Percentiles rank a stretch among this genome's conserved stretches.
phyloP scores from a whole-genome alignment of 2,329 filamentous ascomycete genomes.

The Ceratocystis cacaofunesta region DNA sequence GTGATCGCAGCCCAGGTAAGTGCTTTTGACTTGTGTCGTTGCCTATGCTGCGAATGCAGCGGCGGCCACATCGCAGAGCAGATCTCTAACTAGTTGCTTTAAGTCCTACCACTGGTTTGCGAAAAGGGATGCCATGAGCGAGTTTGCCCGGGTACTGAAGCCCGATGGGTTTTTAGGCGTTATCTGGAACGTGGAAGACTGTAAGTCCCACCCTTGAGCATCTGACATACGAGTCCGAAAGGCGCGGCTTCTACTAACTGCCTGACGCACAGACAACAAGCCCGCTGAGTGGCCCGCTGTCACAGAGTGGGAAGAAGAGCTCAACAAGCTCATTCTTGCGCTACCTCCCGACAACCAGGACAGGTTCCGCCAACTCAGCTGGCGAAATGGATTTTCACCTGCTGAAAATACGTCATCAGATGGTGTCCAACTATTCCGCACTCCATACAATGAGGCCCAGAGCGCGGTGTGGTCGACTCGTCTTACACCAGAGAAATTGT shows the following conservation, averaged over 20 bases:
- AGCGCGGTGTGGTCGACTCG: conserved; percentile 41
- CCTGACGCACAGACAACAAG: conserved; percentile 43
- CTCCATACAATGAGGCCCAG: conserved; percentile 45
- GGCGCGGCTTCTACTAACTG: not conserved
- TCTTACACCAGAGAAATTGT: conserved; percentile 44
- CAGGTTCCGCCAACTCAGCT: conserved; percentile 49
- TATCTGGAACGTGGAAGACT: conserved; percentile 64
- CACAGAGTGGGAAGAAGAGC: conserved; percentile 44
- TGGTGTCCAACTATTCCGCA: conserved; percentile 35
- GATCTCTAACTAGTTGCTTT: conserved; percentile 9
- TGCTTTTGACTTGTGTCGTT: conserved; percentile 7
- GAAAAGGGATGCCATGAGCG: conserved; percentile 36
- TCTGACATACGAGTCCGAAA: not conserved
- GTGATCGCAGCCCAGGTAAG: conserved; percentile 54
- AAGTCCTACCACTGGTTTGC: conserved; percentile 43
- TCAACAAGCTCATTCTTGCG: conserved; percentile 44
- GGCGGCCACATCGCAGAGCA: not conserved
- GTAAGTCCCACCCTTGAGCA: conserved; percentile 28
- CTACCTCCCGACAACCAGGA: conserved; percentile 40
- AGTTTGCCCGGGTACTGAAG: conserved; percentile 52
- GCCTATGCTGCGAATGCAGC: not conserved
- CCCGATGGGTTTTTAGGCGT: conserved; percentile 46
- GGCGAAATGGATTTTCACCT: conserved; percentile 49
- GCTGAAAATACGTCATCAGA: conserved; percentile 30
- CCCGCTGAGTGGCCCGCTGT: conserved; percentile 39